Percentiles rank a stretch among this genome's conserved stretches.
These are phyloP conservation scores for Hylodesmum podocarpum DNA, from an alignment of 306 rosid genomes.

Conservation along the genomic window DNA sequence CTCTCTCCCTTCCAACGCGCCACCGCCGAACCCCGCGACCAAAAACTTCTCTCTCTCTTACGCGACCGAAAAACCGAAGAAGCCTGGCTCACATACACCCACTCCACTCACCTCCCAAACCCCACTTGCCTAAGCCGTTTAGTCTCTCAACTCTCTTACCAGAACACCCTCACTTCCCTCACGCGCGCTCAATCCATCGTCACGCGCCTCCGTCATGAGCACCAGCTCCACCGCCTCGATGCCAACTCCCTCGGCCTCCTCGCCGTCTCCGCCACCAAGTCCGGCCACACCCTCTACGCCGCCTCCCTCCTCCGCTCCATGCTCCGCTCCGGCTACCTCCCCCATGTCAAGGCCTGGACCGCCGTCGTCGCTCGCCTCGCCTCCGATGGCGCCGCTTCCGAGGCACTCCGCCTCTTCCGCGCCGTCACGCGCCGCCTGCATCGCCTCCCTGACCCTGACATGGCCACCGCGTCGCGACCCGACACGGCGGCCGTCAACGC, in stretches of 20 bases:
- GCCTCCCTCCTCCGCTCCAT: constrained; percentile 82
- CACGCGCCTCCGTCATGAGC: constrained; percentile 91
- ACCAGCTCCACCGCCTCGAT: constrained; percentile 90
- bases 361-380: constrained; percentile 84
- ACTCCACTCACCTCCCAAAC: constrained; percentile 57
- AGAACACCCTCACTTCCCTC: constrained; percentile 52
- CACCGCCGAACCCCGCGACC: constrained; percentile 48
- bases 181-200: constrained; percentile 87
- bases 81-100: constrained; percentile 72
- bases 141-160: constrained; percentile 70
- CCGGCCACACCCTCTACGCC: constrained; percentile 79
- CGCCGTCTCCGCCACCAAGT: constrained; percentile 71
- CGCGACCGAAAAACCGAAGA: constrained; percentile 85
- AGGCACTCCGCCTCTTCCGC: constrained; percentile 62
- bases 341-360: constrained; percentile 95
- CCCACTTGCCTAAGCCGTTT: constrained; percentile 87
- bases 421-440: constrained; percentile 62
- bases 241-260: constrained; percentile 89
- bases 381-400: constrained; percentile 61
- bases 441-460: constrained; percentile 37
- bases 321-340: constrained; percentile 97
- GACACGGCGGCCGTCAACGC: constrained; percentile 88
- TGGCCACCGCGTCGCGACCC: constrained; percentile 66
- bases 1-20: constrained; percentile 5
- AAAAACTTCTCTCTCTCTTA: constrained; percentile 58